These are phyloP conservation scores for Rosa persica DNA, from an alignment of 306 rosid genomes.

Conservation along the genomic window DNA sequence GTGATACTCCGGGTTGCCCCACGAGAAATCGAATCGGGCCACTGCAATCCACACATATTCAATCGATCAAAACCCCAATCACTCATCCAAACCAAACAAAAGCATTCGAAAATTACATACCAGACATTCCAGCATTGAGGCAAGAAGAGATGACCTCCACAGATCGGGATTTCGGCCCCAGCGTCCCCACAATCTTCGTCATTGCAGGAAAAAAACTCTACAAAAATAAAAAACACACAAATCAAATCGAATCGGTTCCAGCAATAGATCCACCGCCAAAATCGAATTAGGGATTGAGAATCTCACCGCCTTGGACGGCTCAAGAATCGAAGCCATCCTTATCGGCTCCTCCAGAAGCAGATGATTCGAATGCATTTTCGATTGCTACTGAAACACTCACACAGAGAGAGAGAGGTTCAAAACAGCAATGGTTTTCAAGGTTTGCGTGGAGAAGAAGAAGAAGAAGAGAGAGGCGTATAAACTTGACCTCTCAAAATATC, in stretches of 20 bases:
- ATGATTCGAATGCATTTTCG: constrained; percentile 89
- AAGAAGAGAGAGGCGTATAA: not conserved
- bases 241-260: not conserved
- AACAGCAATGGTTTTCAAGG: not conserved
- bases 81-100: not conserved
- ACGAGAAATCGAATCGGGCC: constrained; percentile 95
- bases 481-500: not conserved
- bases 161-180: constrained; percentile 91
- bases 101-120: constrained; percentile 29
- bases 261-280: constrained; percentile 23
- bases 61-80: constrained; percentile 12
- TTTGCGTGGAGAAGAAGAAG: constrained; percentile 5
- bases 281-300: not conserved
- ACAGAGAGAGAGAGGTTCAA: not conserved
- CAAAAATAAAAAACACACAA: constrained; percentile 10
- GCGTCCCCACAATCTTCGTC: constrained; percentile 97
- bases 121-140: constrained; percentile 97
- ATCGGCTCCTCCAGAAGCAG: constrained; percentile 94
- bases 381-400: not conserved
- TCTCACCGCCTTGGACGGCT: constrained; percentile 85
- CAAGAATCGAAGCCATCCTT: constrained; percentile 90
- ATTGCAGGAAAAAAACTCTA: constrained; percentile 86
- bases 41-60: constrained; percentile 46
- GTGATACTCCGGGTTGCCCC: constrained; percentile 75
- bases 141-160: constrained; percentile 71